A percentile compares a stretch with the other conserved stretches of the same genome.
phyloP scores from a whole-genome alignment of 192 early-diverging fungal genomes.

The Coemansia sp. region DNA sequence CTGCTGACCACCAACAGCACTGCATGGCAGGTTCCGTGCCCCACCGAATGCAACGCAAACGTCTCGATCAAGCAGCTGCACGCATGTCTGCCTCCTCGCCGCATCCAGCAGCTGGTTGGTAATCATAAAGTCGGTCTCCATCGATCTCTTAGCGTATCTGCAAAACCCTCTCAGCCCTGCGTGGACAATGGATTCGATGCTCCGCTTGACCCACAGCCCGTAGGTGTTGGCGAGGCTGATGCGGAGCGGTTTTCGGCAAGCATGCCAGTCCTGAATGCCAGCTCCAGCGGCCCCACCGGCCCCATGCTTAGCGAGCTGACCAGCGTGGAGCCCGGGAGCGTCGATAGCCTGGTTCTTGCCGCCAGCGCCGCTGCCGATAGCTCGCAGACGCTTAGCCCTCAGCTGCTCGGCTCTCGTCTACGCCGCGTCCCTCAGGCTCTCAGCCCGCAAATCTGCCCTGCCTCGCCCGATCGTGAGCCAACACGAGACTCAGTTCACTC shows the following conservation, averaged over 20 bases:
- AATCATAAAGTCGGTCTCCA: slow-evolving; percentile 12
- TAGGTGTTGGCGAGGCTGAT: background rate
- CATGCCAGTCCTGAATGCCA: slow-evolving; percentile 25
- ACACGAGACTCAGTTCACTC: background rate
- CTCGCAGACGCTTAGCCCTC: slow-evolving; percentile 34
- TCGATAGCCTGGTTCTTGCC: slow-evolving; percentile 40
- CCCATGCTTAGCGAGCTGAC: slow-evolving; percentile 40
- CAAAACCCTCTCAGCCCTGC: background rate
- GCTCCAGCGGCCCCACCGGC: slow-evolving; percentile 1
- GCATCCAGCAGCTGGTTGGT: slow-evolving; percentile 32
- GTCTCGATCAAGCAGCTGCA: slow-evolving; percentile 27
- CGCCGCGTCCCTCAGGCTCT: slow-evolving; percentile 44
- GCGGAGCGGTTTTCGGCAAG: slow-evolving; percentile 22
- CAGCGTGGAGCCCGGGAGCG: slow-evolving; percentile 24
- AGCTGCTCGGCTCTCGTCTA: slow-evolving; percentile 40
- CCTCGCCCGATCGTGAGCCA: background rate
- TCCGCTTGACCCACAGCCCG: slow-evolving; percentile 3
- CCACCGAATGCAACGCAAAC: slow-evolving; percentile 16
- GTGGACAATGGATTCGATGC: slow-evolving; percentile 40
- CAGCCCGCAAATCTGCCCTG: background rate
- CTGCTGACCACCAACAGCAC: slow-evolving; percentile 11
- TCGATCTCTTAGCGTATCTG: slow-evolving; percentile 19
- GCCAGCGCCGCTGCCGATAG: slow-evolving; percentile 40
- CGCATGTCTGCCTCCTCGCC: slow-evolving; percentile 43
- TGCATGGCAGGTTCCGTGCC: slow-evolving; percentile 21